Percentiles rank a stretch among this genome's conserved stretches.
Conservation (phyloP, 169 alveolate genomes). For the Cryptosporidium parvum region DNA sequence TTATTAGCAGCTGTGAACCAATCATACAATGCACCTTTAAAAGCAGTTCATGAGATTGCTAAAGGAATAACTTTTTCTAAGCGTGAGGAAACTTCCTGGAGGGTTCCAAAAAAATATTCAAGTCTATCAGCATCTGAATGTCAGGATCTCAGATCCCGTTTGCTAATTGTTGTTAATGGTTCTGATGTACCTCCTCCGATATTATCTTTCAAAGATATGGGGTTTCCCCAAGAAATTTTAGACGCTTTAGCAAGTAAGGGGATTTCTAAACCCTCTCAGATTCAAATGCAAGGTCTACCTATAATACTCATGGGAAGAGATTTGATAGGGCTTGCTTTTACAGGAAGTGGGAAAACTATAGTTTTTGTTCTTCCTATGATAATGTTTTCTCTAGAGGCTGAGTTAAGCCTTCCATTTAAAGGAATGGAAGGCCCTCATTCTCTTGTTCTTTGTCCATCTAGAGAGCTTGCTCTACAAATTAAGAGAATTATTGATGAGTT, state of each 20-base stretch:
- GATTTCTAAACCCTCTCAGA: conserved; percentile 91
- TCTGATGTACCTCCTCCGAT: conserved; percentile 93
- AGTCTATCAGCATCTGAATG: conserved; percentile 76
- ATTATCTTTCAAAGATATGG: conserved; percentile 90
- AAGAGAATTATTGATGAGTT: conserved; percentile 86
- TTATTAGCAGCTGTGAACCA: conserved; percentile 62
- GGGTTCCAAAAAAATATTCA: conserved; percentile 81
- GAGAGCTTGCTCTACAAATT: conserved; percentile 95
- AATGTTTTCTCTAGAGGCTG: conserved; percentile 89
- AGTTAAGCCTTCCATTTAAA: conserved; percentile 82
- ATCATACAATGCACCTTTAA: conserved; percentile 68
- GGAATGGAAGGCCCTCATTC: conserved; percentile 93
- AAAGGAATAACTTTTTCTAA: conserved; percentile 79
- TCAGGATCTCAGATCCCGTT: conserved; percentile 78
- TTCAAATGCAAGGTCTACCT: conserved; percentile 94
- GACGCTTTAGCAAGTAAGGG: conserved; percentile 86
- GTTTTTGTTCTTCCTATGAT: conserved; percentile 92
- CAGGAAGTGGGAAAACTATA: conserved; percentile 94
- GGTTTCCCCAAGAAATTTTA: conserved; percentile 90
- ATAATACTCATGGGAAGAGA: conserved; percentile 90
- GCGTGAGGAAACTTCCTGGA: conserved; percentile 79
- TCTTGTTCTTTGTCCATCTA: conserved; percentile 92
- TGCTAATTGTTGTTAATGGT: conserved; percentile 89
- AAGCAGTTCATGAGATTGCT: conserved; percentile 82
- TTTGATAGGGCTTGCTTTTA: conserved; percentile 93